Evolutionary conservation across 257 asterid genomes (phyloP), one percentile per base, ranked within the genome.

Genomic region (Oldenlandia corymbosa): DNA sequence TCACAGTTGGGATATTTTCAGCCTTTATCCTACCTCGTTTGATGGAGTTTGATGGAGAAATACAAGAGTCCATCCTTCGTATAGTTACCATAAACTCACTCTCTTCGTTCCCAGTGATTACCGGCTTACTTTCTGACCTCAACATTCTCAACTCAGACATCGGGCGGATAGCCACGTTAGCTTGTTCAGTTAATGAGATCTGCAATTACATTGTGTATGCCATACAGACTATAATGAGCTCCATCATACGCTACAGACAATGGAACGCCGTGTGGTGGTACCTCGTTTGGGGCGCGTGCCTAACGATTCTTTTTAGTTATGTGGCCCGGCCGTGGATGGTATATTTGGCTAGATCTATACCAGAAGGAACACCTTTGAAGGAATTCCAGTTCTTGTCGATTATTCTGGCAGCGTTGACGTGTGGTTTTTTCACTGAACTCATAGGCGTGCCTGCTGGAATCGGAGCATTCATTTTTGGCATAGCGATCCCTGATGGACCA

Each of bases 61-160:
- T 66, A 0, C 28, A 65, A 2, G 45, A 42, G 21, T 57, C 75
- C 39, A 72, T 84, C 16, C 67, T 79, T 13, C 59, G 73, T 30
- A 27, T 84, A 31, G 69, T 75, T 1, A 24, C 65, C 11, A n/a
- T 79, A 3, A 70, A 71, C 13, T 73, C 91, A 3, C 46, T 78
- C 6, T 68, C 89, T 23, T 63, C 88, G 4, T 87, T 84, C 26
- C 83, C 91, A 0, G 95, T 85, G 12, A 79, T 79, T 59, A 74
- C 87, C 8, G 66, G 79, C 69, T 57, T 80, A 10, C 73, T 87
- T 0, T 32, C 68, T 1, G 95, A 87, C 31, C 91, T 87, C 26
- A 76, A 87, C 53, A 75, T 87, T 34, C 82, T 87, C 39, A 87
- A 84, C 73, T 87, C 91, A 0, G 87, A 87, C 30, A 51, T 87